Conservation (phyloP, 2,329 filamentous ascomycete species). For the Fusarium nematophilum region DNA sequence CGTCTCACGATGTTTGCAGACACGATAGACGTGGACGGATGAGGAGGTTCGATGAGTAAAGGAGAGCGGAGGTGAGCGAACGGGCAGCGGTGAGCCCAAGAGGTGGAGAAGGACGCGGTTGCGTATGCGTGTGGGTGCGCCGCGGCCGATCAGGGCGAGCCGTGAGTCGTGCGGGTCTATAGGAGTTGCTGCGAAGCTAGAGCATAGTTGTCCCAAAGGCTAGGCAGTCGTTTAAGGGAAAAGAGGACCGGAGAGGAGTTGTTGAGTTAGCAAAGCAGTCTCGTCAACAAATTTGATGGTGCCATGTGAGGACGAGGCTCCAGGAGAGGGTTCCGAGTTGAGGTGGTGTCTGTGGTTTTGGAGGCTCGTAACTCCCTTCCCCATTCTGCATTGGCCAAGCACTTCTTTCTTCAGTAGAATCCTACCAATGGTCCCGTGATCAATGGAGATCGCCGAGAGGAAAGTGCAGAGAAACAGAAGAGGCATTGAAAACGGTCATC, state of each 20-base stretch:
- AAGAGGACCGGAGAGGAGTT: not conserved
- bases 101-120: constrained; percentile 22
- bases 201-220: constrained; percentile 5
- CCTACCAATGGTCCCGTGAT: constrained; percentile 13
- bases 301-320: not conserved
- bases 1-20: constrained; percentile 29
- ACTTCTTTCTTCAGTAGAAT: not conserved
- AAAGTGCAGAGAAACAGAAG: not conserved
- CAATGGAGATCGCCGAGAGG: not conserved
- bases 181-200: constrained; percentile 13
- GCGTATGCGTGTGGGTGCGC: constrained; percentile 11
- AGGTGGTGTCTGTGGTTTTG: too few species aligned
- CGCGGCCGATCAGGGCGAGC: constrained; percentile 27
- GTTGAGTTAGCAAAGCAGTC: constrained; percentile 25
- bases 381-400: not conserved
- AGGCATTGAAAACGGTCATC: not conserved
- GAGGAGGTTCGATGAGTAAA: not conserved
- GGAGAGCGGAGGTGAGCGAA: constrained; percentile 31
- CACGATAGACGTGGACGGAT: constrained; percentile 25
- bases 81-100: constrained; percentile 27
- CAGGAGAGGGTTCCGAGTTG: not conserved
- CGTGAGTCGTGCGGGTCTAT: constrained; percentile 32
- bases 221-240: constrained; percentile 7
- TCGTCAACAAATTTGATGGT: constrained; percentile 17
- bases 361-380: too few species aligned